Base-by-base conservation (phyloP, 2,329 filamentous ascomycete species). In the Ophiostoma sp. region DNA sequence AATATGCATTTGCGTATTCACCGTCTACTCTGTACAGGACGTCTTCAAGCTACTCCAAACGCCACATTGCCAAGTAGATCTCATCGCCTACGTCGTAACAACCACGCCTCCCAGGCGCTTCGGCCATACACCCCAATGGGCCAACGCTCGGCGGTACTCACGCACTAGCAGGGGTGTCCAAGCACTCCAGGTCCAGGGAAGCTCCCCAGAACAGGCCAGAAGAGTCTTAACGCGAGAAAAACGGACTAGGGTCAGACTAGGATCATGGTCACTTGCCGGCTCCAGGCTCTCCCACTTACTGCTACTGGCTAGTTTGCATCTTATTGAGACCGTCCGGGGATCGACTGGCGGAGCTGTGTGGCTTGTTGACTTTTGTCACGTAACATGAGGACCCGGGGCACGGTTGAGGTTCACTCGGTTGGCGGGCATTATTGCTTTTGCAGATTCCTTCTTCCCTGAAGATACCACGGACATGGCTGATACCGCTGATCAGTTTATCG, bases 71-170 rank as follows among this genome's bases (percentile, higher is more conserved):
- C 45, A 47, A 11, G 16, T 12, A 14, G 55, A 60, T 60, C 55
- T 40, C 44, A 27, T 49, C 42, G 8, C n/a, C 40, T 12, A 49
- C 44, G 42, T n/a, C 44, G 64, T 65, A 47, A 45, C 64, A 47
- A 27, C 27, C 27, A 27, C 27, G 27, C 27, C 27, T 27, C 27
- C 1, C 27, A 27, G 27, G 27, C 27, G 27, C 27, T 45, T 70
- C 71, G 69, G 71, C 41, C 69, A 69, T 70, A 40, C 70, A 70
- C 63, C 72, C 69, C 67, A 70, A 73, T 72, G 73, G 74, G 71
- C 73, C 70, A 74, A 73, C 74, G 66, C 73, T 74, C 74, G 73
- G 74, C 73, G 71, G 72, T 75, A 75, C 71, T 75, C 60, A 36
- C 42, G n/a, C 64, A 55, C 67, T 63, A 63, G 60, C 60, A 63